Conservation (phyloP, 345 rosid genomes). For the Eucalyptus cloeziana region DNA sequence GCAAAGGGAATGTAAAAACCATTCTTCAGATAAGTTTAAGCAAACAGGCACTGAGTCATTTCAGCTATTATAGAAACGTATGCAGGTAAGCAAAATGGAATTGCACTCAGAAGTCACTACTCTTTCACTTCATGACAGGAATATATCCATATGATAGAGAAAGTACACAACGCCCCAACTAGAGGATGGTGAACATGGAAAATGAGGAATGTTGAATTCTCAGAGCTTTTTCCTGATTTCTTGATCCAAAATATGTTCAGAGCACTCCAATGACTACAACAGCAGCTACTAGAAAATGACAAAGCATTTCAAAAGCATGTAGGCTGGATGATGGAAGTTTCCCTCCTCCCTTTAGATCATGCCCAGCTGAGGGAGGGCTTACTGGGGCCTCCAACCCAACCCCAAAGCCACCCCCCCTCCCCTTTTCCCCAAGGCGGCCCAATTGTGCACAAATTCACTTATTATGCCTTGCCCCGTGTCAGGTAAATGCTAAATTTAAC, state of each 20-base stretch:
- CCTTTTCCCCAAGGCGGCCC: rapidly evolving
- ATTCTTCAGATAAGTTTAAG: background rate
- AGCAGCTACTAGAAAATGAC: background rate
- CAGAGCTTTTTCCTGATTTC: background rate
- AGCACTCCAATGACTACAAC: background rate
- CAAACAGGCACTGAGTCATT: background rate
- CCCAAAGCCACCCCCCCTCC: background rate
- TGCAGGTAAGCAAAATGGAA: background rate
- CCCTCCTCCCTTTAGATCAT: background rate
- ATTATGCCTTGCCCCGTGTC: background rate
- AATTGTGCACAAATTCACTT: background rate
- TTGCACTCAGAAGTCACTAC: background rate
- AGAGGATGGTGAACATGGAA: background rate
- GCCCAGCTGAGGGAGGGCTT: background rate
- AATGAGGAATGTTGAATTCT: background rate
- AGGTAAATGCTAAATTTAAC: background rate
- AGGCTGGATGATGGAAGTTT: background rate
- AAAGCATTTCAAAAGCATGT: background rate
- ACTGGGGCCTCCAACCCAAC: background rate
- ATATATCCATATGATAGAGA: background rate
- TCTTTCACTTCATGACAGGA: background rate
- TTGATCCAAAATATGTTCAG: background rate
- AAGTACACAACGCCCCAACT: background rate
- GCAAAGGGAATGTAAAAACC: background rate
- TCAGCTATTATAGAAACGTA: background rate